Evolutionary conservation across 768 basidiomycete genomes (phyloP).

Genomic region (Glaciozyma martinii): DNA sequence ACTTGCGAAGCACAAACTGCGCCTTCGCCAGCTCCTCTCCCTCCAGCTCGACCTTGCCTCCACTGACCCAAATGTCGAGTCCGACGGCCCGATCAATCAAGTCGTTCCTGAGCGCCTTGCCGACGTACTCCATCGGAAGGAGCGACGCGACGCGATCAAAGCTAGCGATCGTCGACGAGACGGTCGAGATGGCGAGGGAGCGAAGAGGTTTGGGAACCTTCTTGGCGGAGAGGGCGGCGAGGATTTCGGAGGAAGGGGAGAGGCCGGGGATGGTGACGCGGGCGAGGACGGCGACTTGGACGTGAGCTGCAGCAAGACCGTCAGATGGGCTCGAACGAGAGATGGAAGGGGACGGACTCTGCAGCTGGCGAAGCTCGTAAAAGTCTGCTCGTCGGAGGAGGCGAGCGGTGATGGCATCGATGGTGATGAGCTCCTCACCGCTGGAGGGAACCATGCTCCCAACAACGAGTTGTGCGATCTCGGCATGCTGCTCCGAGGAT

Average conservation of each 20-base stretch:
- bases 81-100: conserved; percentile 9
- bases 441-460: not conserved
- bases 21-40: not conserved
- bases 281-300: conserved; percentile 8
- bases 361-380: conserved; percentile 15
- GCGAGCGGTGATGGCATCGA: conserved; percentile 4
- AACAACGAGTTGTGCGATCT: not conserved
- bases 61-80: conserved; percentile 16
- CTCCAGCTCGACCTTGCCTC: not conserved
- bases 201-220: not conserved
- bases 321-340: too few species aligned
- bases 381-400: conserved; percentile 17
- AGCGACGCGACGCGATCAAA: not conserved
- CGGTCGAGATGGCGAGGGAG: not conserved
- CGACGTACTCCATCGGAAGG: conserved; percentile 23
- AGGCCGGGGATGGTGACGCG: conserved; percentile 12
- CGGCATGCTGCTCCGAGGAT: not conserved
- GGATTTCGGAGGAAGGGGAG: not conserved
- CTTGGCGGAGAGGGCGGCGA: not conserved
- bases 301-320: not conserved
- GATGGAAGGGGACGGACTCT: not conserved
- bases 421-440: not conserved
- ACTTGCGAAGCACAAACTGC: conserved; percentile 7
- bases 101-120: not conserved
- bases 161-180: not conserved